Evolutionary conservation across 306 rosid species (phyloP), one percentile per base, ranked within the genome.

Genomic region (Pueraria montana): DNA sequence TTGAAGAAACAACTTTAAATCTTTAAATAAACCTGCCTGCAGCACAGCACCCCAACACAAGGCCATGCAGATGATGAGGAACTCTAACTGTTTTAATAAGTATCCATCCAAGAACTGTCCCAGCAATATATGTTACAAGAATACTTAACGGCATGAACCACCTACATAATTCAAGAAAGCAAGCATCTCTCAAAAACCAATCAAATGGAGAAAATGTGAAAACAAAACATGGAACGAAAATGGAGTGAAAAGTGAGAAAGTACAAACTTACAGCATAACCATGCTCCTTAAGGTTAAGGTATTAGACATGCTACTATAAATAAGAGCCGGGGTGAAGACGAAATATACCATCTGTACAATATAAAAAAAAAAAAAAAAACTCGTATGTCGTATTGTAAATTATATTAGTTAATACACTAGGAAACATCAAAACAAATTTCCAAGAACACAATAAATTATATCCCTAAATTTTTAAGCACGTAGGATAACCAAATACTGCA

Each of bases 81-180:
- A 77, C 81, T 72, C 78, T 85, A 2, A 71, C 40, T 67, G 52
- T 80, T 80, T 76, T 88, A 42, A 46, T 17, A 40, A 88, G 74
- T 58, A 85, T 9, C 91, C 89, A 85, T 76, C 86, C 87, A 76
- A 85, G 81, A 10, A 70, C 11, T 63, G 79, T 49, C 8, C 91
- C 89, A 85, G 36, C 52, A 49, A 77, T 40, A 70, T 56, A 83
- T 70, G 84, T 76, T 21, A 77, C 32, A 40, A 88, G 62, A 78
- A 80, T 17, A 32, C 86, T 88, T 68, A 88, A 10, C 0, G 85
- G 87, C 91, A 88, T 58, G 87, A 83, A 88, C 91, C 91, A 85
- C 85, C 91, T 88, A 11, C 49, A 58, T 46, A 38, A 61, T 23
- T 81, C 61, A 72, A 30, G 2, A 38, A 12, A 38, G 0, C 17